phyloP scores from a whole-genome alignment of 305 asterid species.

The Solanum hybrid region DNA sequence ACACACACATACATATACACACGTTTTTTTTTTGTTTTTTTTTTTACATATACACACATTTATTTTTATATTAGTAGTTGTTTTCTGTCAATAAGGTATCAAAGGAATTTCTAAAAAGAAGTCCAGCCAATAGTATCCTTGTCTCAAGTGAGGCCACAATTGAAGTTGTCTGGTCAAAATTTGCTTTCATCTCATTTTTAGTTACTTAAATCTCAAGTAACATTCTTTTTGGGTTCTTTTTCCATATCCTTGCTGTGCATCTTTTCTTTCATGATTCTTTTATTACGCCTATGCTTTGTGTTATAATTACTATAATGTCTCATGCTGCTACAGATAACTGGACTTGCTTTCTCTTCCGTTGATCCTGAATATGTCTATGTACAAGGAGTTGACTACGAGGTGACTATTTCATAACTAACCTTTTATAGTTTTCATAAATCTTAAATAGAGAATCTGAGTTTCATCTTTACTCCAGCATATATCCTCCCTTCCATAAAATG shows the following conservation, averaged over 20 bases:
- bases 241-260: background rate
- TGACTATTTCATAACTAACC: constrained; percentile 15
- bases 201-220: background rate
- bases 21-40: background rate
- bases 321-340: constrained; percentile 62
- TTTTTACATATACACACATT: background rate
- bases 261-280: background rate
- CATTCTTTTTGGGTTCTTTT: background rate
- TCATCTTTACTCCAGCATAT: background rate
- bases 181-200: background rate
- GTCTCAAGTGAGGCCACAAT: background rate
- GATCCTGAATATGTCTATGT: constrained; percentile 67
- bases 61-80: background rate
- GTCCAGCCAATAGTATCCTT: background rate
- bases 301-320: background rate
- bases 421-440: background rate
- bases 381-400: constrained; percentile 98
- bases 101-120: background rate
- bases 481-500: background rate
- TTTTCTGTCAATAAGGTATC: background rate
- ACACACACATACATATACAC: background rate
- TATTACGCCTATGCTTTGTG: background rate
- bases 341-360: constrained; percentile 71
- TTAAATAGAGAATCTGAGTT: background rate
- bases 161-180: background rate